A percentile compares a stretch with the other conserved stretches of the same genome.
These are phyloP conservation scores for Coemansia sp. DNA, from an alignment of 192 early-diverging fungal species.

Conservation along the genomic window DNA sequence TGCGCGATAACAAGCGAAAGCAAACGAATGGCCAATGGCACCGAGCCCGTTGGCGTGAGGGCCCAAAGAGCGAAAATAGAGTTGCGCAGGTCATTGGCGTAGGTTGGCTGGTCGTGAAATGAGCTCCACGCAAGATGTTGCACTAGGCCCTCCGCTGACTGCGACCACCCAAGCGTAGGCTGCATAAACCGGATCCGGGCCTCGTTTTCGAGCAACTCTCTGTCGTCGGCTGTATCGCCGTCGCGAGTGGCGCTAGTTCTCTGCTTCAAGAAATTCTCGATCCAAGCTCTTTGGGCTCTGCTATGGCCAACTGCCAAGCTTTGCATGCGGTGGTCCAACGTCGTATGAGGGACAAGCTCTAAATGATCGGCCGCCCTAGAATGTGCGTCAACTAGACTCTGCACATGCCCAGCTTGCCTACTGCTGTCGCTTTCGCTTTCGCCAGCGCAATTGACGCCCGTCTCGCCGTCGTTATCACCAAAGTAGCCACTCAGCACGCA, in stretches of 20 bases:
- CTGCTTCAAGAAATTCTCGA: constrained; percentile 7
- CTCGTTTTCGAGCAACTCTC: neutral
- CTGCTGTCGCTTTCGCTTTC: neutral
- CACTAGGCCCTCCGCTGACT: constrained; percentile 13
- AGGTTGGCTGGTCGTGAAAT: constrained; percentile 11
- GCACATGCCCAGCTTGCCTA: neutral
- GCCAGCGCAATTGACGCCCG: neutral
- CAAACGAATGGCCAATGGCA: constrained; percentile 27
- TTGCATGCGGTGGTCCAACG: constrained; percentile 35
- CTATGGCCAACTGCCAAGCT: constrained; percentile 31
- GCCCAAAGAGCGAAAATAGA: constrained; percentile 34
- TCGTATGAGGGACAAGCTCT: constrained; percentile 45
- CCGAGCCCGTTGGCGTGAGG: constrained; percentile 36
- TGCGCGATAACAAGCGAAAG: constrained; percentile 22
- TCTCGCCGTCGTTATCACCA: neutral
- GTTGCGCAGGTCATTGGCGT: constrained; percentile 21
- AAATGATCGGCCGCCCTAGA: constrained; percentile 23
- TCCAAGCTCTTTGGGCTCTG: constrained; percentile 34
- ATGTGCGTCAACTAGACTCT: constrained; percentile 15
- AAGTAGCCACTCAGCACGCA: constrained; percentile 32
- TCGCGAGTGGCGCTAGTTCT: neutral
- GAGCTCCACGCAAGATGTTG: constrained; percentile 13
- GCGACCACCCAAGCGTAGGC: constrained; percentile 25
- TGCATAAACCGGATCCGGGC: constrained; percentile 31
- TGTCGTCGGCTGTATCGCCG: neutral